phyloP scores from a whole-genome alignment of 768 basidiomycete genomes.

The Trametes villosa region DNA sequence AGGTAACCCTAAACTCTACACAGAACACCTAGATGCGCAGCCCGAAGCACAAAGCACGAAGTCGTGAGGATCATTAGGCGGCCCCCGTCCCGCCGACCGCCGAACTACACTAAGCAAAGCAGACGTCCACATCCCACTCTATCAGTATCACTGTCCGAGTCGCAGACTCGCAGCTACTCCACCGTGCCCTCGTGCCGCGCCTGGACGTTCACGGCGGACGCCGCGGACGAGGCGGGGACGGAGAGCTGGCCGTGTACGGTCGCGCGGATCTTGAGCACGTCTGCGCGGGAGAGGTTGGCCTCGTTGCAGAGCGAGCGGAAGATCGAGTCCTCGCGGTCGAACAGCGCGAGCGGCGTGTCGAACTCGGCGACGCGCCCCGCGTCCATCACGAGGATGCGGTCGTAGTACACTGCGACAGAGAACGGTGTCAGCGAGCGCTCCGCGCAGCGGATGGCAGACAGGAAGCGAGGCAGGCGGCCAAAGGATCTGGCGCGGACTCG shows the following conservation, averaged over 20 bases:
- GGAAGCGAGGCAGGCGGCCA: background rate
- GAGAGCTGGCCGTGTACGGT: slow-evolving; percentile 10
- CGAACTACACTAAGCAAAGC: no score
- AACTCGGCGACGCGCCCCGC: slow-evolving; percentile 70
- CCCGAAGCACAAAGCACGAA: no score
- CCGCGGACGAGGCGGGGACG: background rate
- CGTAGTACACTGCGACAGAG: slow-evolving; percentile 64
- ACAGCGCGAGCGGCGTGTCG: slow-evolving; percentile 71
- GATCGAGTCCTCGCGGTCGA: slow-evolving; percentile 62
- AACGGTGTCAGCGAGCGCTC: no score
- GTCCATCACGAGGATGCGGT: slow-evolving; percentile 76
- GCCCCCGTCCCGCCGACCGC: no score
- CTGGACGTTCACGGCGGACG: background rate
- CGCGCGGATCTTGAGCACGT: slow-evolving; percentile 57
- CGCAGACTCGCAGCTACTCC: no score
- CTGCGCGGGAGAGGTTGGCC: slow-evolving; percentile 56
- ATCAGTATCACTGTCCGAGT: no score
- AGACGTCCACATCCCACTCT: no score
- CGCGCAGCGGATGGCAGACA: background rate
- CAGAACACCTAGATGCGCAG: no score
- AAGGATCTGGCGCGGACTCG: background rate
- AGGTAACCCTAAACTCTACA: no score
- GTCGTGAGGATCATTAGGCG: no score
- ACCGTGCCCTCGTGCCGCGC: no score
- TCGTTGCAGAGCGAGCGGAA: slow-evolving; percentile 75